phyloP scores from a whole-genome alignment of 116 monocot genomes.

The Phalaenopsis hybrid region DNA sequence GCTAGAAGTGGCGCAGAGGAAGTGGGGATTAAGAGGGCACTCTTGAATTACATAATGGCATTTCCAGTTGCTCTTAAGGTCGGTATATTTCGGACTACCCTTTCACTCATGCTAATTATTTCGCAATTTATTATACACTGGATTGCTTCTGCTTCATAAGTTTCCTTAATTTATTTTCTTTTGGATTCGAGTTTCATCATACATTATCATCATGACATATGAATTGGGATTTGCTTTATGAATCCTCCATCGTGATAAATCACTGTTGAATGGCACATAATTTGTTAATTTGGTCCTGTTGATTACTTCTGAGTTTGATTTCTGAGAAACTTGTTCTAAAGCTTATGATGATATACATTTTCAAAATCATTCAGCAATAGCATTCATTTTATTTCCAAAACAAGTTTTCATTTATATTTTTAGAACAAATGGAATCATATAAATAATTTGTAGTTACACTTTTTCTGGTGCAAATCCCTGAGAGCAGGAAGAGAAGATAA shows the following conservation, averaged over 20 bases:
- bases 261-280: not conserved
- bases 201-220: no score
- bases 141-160: not conserved
- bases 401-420: no score
- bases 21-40: conserved; percentile 18
- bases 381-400: no score
- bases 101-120: not conserved
- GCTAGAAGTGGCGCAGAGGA: conserved; percentile 15
- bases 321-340: no score
- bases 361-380: no score
- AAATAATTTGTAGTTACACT: no score
- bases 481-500: no score
- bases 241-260: no score
- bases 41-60: conserved; percentile 75
- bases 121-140: not conserved
- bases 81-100: not conserved
- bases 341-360: no score
- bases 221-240: no score
- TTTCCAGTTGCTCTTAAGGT: conserved; percentile 94
- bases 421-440: no score
- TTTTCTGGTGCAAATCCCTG: no score
- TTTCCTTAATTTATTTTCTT: not conserved
- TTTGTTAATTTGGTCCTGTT: not conserved
- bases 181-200: not conserved
- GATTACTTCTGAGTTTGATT: not conserved